A percentile compares a stretch with the other conserved stretches of the same genome.
Conservation (phyloP, 495 filamentous ascomycete species). For the Neurospora terricola region DNA sequence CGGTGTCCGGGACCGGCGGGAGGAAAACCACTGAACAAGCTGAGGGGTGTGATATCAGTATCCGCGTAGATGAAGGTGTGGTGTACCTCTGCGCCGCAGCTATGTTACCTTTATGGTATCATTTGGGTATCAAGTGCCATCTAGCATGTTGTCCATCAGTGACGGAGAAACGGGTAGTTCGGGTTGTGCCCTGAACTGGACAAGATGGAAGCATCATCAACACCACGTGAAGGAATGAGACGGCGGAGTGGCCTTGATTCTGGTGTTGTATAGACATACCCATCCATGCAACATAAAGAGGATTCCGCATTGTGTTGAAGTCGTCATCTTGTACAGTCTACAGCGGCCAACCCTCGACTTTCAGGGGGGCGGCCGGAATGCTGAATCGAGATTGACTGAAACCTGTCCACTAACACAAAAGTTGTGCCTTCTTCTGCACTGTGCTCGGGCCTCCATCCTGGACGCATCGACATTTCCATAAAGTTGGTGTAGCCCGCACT, state of each 20-base stretch:
- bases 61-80: neutral
- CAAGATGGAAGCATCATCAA: neutral
- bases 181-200: neutral
- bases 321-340: neutral
- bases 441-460: neutral
- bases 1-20: neutral
- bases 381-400: neutral
- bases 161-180: neutral
- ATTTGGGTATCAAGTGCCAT: neutral
- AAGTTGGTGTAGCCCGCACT: neutral
- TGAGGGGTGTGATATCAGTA: neutral
- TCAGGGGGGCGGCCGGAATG: neutral
- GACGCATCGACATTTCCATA: neutral
- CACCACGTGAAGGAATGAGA: neutral
- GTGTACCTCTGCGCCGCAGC: neutral
- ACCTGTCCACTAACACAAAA: neutral
- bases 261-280: neutral
- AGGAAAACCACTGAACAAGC: neutral
- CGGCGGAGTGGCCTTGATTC: neutral
- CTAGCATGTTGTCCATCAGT: neutral
- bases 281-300: neutral
- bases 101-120: neutral
- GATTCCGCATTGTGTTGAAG: neutral
- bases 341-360: neutral
- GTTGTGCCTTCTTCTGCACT: neutral